Base-by-base conservation (phyloP, 1,139 yeast genomes). In the Ogataea hybrid region DNA sequence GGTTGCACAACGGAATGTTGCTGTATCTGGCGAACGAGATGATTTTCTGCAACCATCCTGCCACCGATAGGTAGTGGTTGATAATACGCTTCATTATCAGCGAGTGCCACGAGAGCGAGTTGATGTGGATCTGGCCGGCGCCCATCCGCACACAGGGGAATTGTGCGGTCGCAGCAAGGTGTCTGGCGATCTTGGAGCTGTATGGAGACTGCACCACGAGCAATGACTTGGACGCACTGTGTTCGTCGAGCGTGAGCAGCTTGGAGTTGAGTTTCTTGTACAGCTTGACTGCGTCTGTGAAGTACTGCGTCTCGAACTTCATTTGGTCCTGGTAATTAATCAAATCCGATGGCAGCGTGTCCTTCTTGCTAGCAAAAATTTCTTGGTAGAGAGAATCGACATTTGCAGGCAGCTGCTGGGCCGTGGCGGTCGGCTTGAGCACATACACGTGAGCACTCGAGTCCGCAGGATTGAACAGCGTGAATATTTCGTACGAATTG, bases 61-160 rank as follows among this genome's bases (percentile, higher is more conserved):
- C 85, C 35, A 89, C 67, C 0, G 86, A 79, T 42, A 92, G 70
- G 58, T 80, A 82, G 51, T 86, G 90, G 53, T 80, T 81, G 34
- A 84, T 71, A 3, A 87, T 67, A 46, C 89, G 70, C 51, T 81
- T 83, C 34, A 82, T 69, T n/a, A 87, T 71, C 20, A 79, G 69
- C 1, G 77, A 63, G 58, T 89, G 96, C 97, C 98, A 92, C 7
- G 94, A 89, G 40, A 92, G 66, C 3, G 95, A 83, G 5, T 95
- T 92, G 22, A 88, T 65, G 1, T 78, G 62, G 32, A 75, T 58
- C 55, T 78, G 81, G 45, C 76, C 67, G 5, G 79, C 69, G 14
- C 73, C 68, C 75, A 84, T 76, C 43, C 71, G 72, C 16, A 88
- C 67, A 1, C 78, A 70, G 3, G 97, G 96, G 52, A 84, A 74